Evolutionary conservation across 2,329 filamentous ascomycete genomes (phyloP).

Genomic region (Botrytis cinerea): DNA sequence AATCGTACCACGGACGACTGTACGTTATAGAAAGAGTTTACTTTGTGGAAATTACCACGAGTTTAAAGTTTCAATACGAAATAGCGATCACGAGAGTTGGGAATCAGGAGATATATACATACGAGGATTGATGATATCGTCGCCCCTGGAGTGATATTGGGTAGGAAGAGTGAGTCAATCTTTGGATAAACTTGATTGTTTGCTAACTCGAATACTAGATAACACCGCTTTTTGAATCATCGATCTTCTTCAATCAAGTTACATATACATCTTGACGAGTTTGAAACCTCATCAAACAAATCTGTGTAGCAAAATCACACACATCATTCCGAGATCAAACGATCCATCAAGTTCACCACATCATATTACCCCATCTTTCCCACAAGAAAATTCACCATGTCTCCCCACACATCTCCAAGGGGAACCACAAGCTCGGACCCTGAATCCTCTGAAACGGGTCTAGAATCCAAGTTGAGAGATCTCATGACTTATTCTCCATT

Average conservation of each 20-base stretch:
- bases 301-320: background rate
- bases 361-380: slow-evolving; percentile 7
- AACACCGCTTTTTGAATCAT: background rate
- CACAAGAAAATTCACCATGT: slow-evolving; percentile 5
- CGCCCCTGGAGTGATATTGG: background rate
- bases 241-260: background rate
- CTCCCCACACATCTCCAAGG: slow-evolving; percentile 10
- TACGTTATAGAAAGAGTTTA: background rate
- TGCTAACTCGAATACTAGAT: slow-evolving; percentile 3
- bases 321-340: background rate
- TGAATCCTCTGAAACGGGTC: background rate
- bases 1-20: background rate
- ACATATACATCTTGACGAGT: background rate
- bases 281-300: background rate
- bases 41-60: background rate
- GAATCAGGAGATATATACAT: slow-evolving; percentile 7
- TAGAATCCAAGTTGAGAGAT: slow-evolving; percentile 8
- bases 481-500: slow-evolving; percentile 12
- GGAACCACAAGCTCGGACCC: slow-evolving; percentile 12
- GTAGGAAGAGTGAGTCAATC: slow-evolving; percentile 3
- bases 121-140: background rate
- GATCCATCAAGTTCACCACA: background rate
- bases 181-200: background rate
- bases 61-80: background rate
- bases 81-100: background rate